phyloP scores from a whole-genome alignment of 768 basidiomycete species.

The Guyanaporus albipodus region DNA sequence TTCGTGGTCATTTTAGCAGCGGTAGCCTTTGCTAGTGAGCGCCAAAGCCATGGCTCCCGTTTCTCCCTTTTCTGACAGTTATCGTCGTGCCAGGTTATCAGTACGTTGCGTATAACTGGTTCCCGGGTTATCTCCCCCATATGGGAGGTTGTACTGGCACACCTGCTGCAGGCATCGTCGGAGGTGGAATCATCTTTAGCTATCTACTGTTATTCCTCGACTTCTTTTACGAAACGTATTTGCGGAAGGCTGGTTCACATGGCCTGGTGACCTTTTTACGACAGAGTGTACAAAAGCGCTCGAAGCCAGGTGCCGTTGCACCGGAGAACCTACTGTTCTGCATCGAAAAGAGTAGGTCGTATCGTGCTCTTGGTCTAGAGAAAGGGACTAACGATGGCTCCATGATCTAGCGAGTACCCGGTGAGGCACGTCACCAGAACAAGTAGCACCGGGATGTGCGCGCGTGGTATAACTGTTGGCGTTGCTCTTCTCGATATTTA shows the following conservation, averaged over 20 bases:
- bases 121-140: slow-evolving; percentile 14
- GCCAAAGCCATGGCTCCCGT: background rate
- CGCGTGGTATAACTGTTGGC: background rate
- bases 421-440: background rate
- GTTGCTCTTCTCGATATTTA: background rate
- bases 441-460: background rate
- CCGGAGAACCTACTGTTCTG: slow-evolving; percentile 10
- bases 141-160: slow-evolving; percentile 16
- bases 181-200: slow-evolving; percentile 11
- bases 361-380: background rate
- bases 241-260: slow-evolving; percentile 2
- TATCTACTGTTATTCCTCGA: slow-evolving; percentile 21
- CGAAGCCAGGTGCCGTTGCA: background rate
- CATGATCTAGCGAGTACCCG: background rate
- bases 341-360: slow-evolving; percentile 8
- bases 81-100: slow-evolving; percentile 11
- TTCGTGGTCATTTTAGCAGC: slow-evolving; percentile 17
- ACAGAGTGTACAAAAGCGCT: background rate
- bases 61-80: background rate
- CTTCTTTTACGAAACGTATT: slow-evolving; percentile 21
- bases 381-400: background rate
- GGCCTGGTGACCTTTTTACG: background rate
- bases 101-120: slow-evolving; percentile 18
- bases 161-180: slow-evolving; percentile 12
- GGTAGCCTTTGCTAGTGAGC: slow-evolving; percentile 13